phyloP scores from a whole-genome alignment of 176 grass and related monocot species.

The Bromus sterilis region DNA sequence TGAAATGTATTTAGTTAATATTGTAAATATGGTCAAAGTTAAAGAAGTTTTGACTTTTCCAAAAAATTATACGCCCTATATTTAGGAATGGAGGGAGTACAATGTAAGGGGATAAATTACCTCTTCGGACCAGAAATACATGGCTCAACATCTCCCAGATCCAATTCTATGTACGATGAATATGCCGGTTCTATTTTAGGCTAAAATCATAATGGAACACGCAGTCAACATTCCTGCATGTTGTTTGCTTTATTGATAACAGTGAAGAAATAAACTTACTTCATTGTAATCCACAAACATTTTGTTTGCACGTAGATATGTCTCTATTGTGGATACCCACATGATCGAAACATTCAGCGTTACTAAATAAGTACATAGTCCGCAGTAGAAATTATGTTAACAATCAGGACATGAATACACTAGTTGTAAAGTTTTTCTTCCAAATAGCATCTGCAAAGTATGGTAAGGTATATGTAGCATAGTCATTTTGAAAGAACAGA shows the following conservation, averaged over 20 bases:
- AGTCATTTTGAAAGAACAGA: neutral
- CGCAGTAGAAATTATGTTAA: neutral
- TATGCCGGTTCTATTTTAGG: constrained; percentile 49
- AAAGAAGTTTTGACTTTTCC: too few species aligned
- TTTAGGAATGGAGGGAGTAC: too few species aligned
- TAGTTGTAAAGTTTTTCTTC: neutral
- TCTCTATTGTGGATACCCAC: constrained; percentile 58
- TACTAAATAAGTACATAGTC: neutral
- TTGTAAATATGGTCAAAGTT: too few species aligned
- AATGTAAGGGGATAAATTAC: constrained; percentile 2
- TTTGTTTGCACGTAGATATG: constrained; percentile 54
- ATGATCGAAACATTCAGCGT: neutral
- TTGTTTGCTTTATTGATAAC: neutral
- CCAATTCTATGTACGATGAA: constrained; percentile 54
- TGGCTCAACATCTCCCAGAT: constrained; percentile 47
- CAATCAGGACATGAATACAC: neutral
- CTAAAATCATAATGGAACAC: constrained; percentile 14
- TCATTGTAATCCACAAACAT: constrained; percentile 69
- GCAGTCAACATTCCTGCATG: neutral
- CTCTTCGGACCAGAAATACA: constrained; percentile 70
- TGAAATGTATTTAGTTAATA: too few species aligned
- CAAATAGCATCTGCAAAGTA: neutral
- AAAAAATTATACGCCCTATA: too few species aligned
- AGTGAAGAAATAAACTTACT: constrained; percentile 21
- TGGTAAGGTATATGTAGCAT: neutral